Evolutionary conservation across 2,329 filamentous ascomycete genomes (phyloP).

Genomic region (Colletotrichum australisinense): DNA sequence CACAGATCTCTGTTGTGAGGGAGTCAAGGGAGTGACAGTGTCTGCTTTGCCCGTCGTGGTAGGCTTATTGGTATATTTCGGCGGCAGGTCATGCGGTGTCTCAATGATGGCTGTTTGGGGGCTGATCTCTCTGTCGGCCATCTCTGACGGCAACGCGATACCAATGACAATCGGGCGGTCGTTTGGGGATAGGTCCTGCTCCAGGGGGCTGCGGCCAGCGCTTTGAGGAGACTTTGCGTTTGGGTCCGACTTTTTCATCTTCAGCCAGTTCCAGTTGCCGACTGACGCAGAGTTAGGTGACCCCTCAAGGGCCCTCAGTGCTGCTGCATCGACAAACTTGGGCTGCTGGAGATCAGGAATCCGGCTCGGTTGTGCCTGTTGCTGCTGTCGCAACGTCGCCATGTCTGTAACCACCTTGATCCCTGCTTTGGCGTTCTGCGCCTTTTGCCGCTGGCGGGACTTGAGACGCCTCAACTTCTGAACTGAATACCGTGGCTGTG

Average conservation of each 20-base stretch:
- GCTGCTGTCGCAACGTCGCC: slow-evolving; percentile 60
- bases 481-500: slow-evolving; percentile 46
- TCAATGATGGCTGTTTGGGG: slow-evolving; percentile 61
- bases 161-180: slow-evolving; percentile 81
- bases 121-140: slow-evolving; percentile 49
- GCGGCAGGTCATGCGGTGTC: slow-evolving; percentile 48
- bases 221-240: slow-evolving; percentile 40
- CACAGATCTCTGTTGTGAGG: slow-evolving; percentile 58
- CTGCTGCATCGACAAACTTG: slow-evolving; percentile 69
- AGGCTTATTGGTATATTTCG: slow-evolving; percentile 14
- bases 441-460: slow-evolving; percentile 71
- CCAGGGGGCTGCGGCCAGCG: slow-evolving; percentile 40
- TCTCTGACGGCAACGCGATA: slow-evolving; percentile 70
- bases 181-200: slow-evolving; percentile 70
- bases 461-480: slow-evolving; percentile 60
- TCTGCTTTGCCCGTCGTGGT: slow-evolving; percentile 31
- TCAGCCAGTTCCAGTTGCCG: slow-evolving; percentile 69
- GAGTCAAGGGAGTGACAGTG: slow-evolving; percentile 40
- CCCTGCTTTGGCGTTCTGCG: slow-evolving; percentile 69
- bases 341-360: slow-evolving; percentile 43
- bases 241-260: slow-evolving; percentile 49
- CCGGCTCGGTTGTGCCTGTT: slow-evolving; percentile 45
- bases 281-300: slow-evolving; percentile 63
- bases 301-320: slow-evolving; percentile 70
- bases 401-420: slow-evolving; percentile 80